Conservation (phyloP, 352 stramenopile species). For the Pythium sukuiense region DNA sequence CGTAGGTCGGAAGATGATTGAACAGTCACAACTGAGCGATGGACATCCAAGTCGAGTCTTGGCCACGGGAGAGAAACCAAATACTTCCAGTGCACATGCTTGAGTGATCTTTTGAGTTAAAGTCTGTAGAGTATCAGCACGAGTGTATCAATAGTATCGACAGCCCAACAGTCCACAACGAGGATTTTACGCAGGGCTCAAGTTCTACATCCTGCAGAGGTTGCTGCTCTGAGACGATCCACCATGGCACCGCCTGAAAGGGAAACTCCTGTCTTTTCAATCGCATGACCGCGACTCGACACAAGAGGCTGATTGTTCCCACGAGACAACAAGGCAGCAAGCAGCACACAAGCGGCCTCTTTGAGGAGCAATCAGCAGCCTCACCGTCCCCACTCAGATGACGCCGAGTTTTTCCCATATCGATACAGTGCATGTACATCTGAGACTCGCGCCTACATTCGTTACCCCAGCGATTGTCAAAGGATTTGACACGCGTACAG, state of each 20-base stretch:
- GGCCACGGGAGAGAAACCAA: background rate
- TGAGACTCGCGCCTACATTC: background rate
- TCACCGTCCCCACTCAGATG: background rate
- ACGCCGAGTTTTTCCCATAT: background rate
- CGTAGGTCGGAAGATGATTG: background rate
- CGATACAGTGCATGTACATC: no score
- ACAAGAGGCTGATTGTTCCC: background rate
- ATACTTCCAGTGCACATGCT: background rate
- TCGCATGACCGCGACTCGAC: background rate
- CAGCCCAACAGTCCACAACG: background rate
- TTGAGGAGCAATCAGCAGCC: no score
- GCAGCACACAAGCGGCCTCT: no score
- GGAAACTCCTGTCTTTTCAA: slow-evolving; percentile 1
- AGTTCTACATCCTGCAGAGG: background rate
- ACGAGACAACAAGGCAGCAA: background rate
- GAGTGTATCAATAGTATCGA: no score
- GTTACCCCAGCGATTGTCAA: background rate
- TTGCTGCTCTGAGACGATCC: slow-evolving; percentile 3
- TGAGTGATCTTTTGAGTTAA: no score
- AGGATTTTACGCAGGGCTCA: slow-evolving; percentile 2
- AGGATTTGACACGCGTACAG: background rate
- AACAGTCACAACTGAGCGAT: background rate
- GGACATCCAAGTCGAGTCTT: no score
- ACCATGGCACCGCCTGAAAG: background rate
- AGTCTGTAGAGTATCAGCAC: no score